A percentile compares a stretch with the other conserved stretches of the same genome.
Conservation (phyloP, 2,329 filamentous ascomycete genomes). For the Sporothrix sp. region DNA sequence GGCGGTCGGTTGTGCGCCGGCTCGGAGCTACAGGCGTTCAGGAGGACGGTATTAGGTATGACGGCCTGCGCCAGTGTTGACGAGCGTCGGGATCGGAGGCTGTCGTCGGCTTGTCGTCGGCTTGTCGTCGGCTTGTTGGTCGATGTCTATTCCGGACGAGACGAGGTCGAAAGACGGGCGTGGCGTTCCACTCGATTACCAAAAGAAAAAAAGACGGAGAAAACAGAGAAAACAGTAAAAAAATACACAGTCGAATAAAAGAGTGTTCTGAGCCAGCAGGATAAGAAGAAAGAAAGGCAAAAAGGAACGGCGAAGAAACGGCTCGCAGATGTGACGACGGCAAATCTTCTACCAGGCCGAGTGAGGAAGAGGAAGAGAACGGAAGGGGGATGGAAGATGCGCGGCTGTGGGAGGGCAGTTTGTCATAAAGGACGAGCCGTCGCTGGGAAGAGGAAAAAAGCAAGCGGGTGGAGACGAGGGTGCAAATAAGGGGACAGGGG, state of each 20-base stretch:
- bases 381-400: constrained; percentile 14
- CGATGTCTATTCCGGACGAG: background rate
- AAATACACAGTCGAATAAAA: constrained; percentile 24
- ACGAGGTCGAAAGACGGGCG: background rate
- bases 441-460: constrained; percentile 8
- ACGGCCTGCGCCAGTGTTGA: constrained; percentile 45
- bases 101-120: constrained; percentile 3
- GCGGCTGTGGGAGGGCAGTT: constrained; percentile 22
- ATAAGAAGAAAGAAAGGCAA: constrained; percentile 25
- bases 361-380: constrained; percentile 24
- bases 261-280: constrained; percentile 53
- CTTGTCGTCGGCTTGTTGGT: background rate
- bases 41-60: constrained; percentile 28
- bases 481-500: constrained; percentile 5
- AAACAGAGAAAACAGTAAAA: constrained; percentile 19
- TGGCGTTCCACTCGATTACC: background rate
- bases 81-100: constrained; percentile 1
- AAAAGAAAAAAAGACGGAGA: background rate
- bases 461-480: constrained; percentile 7
- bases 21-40: background rate
- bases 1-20: constrained; percentile 22
- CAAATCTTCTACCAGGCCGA: constrained; percentile 38
- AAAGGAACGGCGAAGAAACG: constrained; percentile 28
- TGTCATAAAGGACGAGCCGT: constrained; percentile 30
- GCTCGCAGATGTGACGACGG: constrained; percentile 27